These are phyloP conservation scores for Thecaphora thlaspeos DNA, from an alignment of 1,284 basidiomycete genomes.

Conservation along the genomic window DNA sequence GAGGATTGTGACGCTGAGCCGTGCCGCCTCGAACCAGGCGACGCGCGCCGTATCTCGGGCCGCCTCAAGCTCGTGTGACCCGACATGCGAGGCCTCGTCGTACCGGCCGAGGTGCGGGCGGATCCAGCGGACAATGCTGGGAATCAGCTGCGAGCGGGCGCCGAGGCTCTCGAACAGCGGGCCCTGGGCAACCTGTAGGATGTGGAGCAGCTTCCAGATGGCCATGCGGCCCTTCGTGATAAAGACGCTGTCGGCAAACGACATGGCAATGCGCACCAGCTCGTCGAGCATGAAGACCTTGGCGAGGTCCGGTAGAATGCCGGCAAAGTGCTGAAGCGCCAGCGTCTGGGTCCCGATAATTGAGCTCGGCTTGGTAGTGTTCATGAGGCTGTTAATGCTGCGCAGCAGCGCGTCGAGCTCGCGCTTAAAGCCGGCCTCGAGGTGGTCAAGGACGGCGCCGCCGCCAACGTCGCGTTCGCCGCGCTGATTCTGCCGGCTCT, in stretches of 20 bases:
- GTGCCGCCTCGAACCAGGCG: conserved; percentile 82
- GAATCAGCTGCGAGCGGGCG: conserved; percentile 77
- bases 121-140: conserved; percentile 86
- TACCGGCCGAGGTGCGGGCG: conserved; percentile 91
- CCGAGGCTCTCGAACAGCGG: conserved; percentile 81
- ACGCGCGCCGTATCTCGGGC: conserved; percentile 66
- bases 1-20: conserved; percentile 63
- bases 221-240: conserved; percentile 78
- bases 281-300: conserved; percentile 45
- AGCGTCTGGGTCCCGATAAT: conserved; percentile 88
- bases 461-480: conserved; percentile 66
- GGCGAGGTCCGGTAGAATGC: conserved; percentile 78
- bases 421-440: conserved; percentile 80
- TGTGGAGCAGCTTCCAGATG: conserved; percentile 90
- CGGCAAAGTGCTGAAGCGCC: conserved; percentile 83
- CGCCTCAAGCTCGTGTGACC: conserved; percentile 27
- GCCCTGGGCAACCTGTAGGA: conserved; percentile 83
- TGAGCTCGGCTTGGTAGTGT: conserved; percentile 71
- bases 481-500: conserved; percentile 83
- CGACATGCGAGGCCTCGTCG: conserved; percentile 60
- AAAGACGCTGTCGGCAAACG: conserved; percentile 79
- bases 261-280: conserved; percentile 65
- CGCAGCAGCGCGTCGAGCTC: conserved; percentile 64
- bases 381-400: conserved; percentile 87
- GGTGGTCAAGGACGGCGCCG: conserved; percentile 78